These are phyloP conservation scores for Auxenochlorella pyrenoidosa DNA, from an alignment of 139 green algal species.

Conservation along the genomic window DNA sequence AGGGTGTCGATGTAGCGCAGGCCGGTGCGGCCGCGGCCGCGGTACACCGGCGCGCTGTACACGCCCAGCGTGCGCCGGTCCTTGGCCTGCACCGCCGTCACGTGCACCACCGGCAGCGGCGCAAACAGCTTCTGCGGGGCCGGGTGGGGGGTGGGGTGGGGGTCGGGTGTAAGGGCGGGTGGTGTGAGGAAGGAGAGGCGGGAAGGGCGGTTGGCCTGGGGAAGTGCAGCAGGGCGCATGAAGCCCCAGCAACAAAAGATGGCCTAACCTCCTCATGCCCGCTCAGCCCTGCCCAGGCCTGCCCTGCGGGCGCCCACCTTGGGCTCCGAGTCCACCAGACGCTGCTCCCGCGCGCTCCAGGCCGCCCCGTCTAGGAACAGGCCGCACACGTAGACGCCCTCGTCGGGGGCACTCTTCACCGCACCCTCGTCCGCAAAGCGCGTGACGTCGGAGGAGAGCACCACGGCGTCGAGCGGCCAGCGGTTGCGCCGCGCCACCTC, in stretches of 20 bases:
- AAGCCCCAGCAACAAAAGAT: no score
- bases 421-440: constrained; percentile 80
- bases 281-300: neutral
- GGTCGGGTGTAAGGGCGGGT: neutral
- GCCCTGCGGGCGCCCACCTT: constrained; percentile 62
- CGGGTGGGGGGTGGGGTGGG: neutral
- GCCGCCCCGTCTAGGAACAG: constrained; percentile 94
- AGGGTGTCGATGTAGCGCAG: constrained; percentile 94
- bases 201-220: neutral
- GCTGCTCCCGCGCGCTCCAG: constrained; percentile 87
- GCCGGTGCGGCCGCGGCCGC: constrained; percentile 83
- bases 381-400: constrained; percentile 95
- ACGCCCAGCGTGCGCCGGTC: constrained; percentile 77
- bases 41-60: constrained; percentile 87
- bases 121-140: constrained; percentile 64
- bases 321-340: constrained; percentile 89
- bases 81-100: constrained; percentile 65
- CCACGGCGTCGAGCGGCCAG: constrained; percentile 95
- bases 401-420: constrained; percentile 79
- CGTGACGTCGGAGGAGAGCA: constrained; percentile 90
- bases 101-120: constrained; percentile 81
- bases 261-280: neutral
- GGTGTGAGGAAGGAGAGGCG: neutral
- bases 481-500: constrained; percentile 85
- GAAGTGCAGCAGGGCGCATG: no score